Percentiles rank a stretch among this genome's conserved stretches.
Conservation (phyloP, 176 grass and related monocot genomes). For the Carex pumila region DNA sequence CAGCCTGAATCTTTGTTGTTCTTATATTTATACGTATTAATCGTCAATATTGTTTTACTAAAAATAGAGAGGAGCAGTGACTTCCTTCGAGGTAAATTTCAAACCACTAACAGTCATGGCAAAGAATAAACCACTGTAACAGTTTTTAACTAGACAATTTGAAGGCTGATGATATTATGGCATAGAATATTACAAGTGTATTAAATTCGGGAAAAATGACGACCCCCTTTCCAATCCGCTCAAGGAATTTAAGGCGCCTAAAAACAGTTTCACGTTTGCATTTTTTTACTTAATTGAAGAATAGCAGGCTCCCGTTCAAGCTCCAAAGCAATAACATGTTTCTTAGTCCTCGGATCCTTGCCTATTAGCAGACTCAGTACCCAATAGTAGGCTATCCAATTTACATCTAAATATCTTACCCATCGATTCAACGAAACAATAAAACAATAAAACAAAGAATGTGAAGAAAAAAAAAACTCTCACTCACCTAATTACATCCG, state of each 20-base stretch:
- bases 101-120: too few species aligned
- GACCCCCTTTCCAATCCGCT: not conserved
- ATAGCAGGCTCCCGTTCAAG: not conserved
- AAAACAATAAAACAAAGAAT: not conserved
- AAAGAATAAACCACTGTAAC: too few species aligned
- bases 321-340: not conserved
- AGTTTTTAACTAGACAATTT: not conserved
- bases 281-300: not conserved
- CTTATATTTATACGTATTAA: too few species aligned
- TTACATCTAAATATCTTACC: not conserved
- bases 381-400: not conserved
- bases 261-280: not conserved
- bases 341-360: not conserved
- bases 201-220: not conserved
- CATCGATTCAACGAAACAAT: not conserved
- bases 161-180: not conserved
- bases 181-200: not conserved
- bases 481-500: not conserved
- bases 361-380: not conserved
- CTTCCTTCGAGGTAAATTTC: too few species aligned
- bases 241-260: not conserved
- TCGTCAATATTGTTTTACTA: too few species aligned
- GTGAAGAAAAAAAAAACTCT: not conserved
- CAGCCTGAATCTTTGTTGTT: too few species aligned
- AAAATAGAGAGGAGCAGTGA: too few species aligned